These are phyloP conservation scores for Scheffersomyces coipomensis DNA, from an alignment of 805 yeast genomes.

Conservation along the genomic window DNA sequence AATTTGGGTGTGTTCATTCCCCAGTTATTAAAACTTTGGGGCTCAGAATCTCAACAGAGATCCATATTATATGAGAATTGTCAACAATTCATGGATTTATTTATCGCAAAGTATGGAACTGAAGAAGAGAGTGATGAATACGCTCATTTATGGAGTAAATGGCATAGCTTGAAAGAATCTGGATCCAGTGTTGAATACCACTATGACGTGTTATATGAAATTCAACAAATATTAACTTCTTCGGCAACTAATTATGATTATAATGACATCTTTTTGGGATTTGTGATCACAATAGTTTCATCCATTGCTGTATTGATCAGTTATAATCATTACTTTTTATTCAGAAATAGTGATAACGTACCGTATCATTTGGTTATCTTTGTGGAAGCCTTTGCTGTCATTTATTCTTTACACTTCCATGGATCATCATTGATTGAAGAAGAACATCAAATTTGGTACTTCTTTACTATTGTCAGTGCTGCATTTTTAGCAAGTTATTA, in stretches of 20 bases:
- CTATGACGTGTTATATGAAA: constrained; percentile 34
- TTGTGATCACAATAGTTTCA: constrained; percentile 27
- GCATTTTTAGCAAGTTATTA: constrained; percentile 8
- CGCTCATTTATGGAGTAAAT: constrained; percentile 3
- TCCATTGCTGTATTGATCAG: constrained; percentile 23
- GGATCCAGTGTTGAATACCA: constrained; percentile 6
- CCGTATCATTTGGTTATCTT: constrained; percentile 14
- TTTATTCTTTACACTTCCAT: constrained; percentile 71
- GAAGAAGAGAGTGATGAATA: constrained; percentile 7
- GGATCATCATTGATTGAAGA: constrained; percentile 82
- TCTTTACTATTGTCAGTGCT: constrained; percentile 18
- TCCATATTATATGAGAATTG: constrained; percentile 53
- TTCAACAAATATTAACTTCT: constrained; percentile 52
- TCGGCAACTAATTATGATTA: constrained; percentile 76
- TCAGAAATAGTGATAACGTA: constrained; percentile 6
- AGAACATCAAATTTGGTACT: constrained; percentile 97
- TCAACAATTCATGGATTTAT: constrained; percentile 50
- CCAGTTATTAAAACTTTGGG: constrained; percentile 55
- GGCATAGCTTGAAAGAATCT: constrained; percentile 9
- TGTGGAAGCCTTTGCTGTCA: constrained; percentile 39
- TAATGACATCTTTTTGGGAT: constrained; percentile 36
- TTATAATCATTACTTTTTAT: constrained; percentile 15
- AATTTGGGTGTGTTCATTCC: constrained; percentile 70
- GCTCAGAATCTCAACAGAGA: constrained; percentile 23
- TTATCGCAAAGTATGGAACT: constrained; percentile 40